Conservation (phyloP, 2,329 filamentous ascomycete genomes). For the Botryosphaeria agaves region DNA sequence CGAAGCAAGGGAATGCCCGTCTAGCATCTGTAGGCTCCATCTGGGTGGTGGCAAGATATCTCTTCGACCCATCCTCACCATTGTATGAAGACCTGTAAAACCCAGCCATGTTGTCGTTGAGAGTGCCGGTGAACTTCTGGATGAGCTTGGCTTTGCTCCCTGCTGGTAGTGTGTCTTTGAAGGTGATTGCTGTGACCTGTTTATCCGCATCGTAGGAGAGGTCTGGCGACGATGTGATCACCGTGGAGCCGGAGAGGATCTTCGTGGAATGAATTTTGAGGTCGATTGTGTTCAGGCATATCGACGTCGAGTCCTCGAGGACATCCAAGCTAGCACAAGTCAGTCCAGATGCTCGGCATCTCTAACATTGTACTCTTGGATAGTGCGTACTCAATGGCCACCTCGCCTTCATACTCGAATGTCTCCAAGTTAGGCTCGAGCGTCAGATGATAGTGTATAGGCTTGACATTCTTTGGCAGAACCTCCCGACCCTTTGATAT, state of each 20-base stretch:
- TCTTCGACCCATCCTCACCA: slow-evolving; percentile 57
- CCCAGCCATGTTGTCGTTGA: slow-evolving; percentile 93
- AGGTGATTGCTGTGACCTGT: slow-evolving; percentile 68
- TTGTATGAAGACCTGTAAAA: slow-evolving; percentile 96
- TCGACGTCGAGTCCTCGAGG: slow-evolving; percentile 63
- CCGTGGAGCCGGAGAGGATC: slow-evolving; percentile 42
- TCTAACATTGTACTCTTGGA: not conserved
- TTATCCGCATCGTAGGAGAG: slow-evolving; percentile 60
- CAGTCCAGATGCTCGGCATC: not conserved
- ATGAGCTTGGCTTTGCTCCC: slow-evolving; percentile 63
- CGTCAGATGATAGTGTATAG: slow-evolving; percentile 79
- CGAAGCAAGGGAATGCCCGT: slow-evolving; percentile 88
- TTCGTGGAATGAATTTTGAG: slow-evolving; percentile 64
- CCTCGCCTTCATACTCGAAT: slow-evolving; percentile 72
- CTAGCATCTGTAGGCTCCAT: slow-evolving; percentile 94
- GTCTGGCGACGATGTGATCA: slow-evolving; percentile 43
- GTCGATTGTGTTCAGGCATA: slow-evolving; percentile 78
- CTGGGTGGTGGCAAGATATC: slow-evolving; percentile 78
- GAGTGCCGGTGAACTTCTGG: slow-evolving; percentile 58
- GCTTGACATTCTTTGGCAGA: slow-evolving; percentile 79
- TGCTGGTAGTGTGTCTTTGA: slow-evolving; percentile 54
- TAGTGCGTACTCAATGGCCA: slow-evolving; percentile 53
- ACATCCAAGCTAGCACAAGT: slow-evolving; percentile 49
- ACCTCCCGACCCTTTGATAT: slow-evolving; percentile 59
- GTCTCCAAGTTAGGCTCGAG: slow-evolving; percentile 82